phyloP scores from a whole-genome alignment of 805 yeast species.

The Cyberlindnera mycetangii region DNA sequence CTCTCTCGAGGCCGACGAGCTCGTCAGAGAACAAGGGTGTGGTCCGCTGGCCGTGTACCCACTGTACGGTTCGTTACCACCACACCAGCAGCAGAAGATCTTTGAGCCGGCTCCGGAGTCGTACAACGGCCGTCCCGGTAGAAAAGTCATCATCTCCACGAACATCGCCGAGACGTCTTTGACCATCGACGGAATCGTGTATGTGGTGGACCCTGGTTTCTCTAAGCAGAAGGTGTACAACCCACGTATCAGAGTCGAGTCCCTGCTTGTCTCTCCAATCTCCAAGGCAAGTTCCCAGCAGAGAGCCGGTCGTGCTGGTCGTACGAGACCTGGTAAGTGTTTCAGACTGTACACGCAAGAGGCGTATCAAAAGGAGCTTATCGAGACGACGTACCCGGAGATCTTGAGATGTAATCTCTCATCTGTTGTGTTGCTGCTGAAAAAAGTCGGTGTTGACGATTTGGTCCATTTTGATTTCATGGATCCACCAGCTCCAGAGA shows the following conservation, averaged over 20 bases:
- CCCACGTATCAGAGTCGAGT: constrained; percentile 94
- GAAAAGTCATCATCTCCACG: constrained; percentile 89
- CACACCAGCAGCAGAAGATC: constrained; percentile 89
- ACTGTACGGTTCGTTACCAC: constrained; percentile 93
- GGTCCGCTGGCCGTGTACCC: constrained; percentile 93
- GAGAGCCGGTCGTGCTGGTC: constrained; percentile 99
- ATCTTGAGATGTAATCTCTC: constrained; percentile 88
- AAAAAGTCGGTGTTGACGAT: constrained; percentile 92
- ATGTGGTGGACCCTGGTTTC: constrained; percentile 96
- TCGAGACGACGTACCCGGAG: constrained; percentile 96
- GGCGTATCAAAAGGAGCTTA: constrained; percentile 89
- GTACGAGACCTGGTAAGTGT: constrained; percentile 98
- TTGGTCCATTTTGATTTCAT: constrained; percentile 96
- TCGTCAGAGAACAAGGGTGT: constrained; percentile 82
- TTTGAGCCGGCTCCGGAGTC: constrained; percentile 84
- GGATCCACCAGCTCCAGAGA: constrained; percentile 99
- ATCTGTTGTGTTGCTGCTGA: constrained; percentile 87
- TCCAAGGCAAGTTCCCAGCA: constrained; percentile 98
- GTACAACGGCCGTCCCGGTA: constrained; percentile 85
- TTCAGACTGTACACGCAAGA: constrained; percentile 95
- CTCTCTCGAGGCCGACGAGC: constrained; percentile 82
- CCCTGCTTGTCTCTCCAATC: constrained; percentile 90
- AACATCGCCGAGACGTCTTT: constrained; percentile 97
- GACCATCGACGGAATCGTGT: constrained; percentile 96
- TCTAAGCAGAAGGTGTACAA: constrained; percentile 95